Base-by-base conservation (phyloP, 2,329 filamentous ascomycete genomes). In the Tolypocladium cylindrosporum region DNA sequence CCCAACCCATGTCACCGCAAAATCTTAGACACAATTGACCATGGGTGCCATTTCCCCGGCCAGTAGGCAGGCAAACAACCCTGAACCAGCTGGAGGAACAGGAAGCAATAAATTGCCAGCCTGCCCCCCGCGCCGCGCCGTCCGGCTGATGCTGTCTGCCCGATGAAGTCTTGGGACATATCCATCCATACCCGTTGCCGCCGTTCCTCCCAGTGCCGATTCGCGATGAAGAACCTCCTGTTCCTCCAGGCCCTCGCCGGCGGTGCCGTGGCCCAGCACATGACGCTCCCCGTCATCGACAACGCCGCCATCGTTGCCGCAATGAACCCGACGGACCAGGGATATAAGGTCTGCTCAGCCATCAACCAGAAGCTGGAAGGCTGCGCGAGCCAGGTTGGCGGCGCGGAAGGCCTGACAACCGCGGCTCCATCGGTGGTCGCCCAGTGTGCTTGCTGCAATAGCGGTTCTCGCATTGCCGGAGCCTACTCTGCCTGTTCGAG, bases 381-480 rank as follows among this genome's bases (percentile, higher is more conserved):
- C 10, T 71, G 69, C 59, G 57, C 68, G 36, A 60, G 56, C 4
- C 31, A 61, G 21, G 50, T 58, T 2, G 69, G 69, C 41, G 69
- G 68, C 50, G 4, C 55, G 6, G 55, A 62, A 8, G 67, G 59
- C 41, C 54, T 68, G 34, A 43, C 55, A 21, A 67, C 64, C 19
- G 68, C 67, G 21, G 62, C 64, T 52, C 57, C 64, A 8, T 21
- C 57, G 4, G 64, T 54, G 4, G 55, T 72, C 13, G 21, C 67
- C 21, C 57, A 56, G 16, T 72, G 69, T 59, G 69, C 65, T 10
- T 72, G 69, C 59, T 72, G 69, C 45, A 53, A 59, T 43, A 59
- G 60, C 19, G 27, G 57, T 7, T 61, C 56, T 1, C 56, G 61
- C 54, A 57, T 69, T n/a, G 64, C 67, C 55, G 57, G 60, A 11